A percentile compares a stretch with the other conserved stretches of the same genome.
These are phyloP conservation scores for Schoenoplectus tabernaemontani DNA, from an alignment of 202 grass and related monocot genomes.

Conservation along the genomic window DNA sequence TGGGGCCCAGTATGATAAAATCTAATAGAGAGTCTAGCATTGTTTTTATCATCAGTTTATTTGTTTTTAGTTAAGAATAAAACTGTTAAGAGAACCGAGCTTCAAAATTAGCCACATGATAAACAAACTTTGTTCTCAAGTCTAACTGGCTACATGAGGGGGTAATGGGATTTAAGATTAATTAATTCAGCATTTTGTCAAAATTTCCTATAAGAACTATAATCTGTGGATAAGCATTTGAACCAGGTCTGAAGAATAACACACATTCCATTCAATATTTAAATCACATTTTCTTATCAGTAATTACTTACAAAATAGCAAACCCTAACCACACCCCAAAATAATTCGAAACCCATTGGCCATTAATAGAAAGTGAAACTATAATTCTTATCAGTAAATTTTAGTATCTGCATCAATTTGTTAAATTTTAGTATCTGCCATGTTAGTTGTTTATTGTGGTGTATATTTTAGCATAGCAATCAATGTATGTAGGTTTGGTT, in stretches of 20 bases:
- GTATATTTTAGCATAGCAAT: too few relatives aligned
- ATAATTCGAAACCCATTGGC: background rate
- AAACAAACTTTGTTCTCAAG: background rate
- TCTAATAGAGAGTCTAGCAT: background rate
- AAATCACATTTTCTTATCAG: background rate
- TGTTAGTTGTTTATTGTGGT: too few relatives aligned
- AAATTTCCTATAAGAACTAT: background rate
- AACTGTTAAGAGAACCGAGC: background rate
- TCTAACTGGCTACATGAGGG: background rate
- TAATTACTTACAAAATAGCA: background rate
- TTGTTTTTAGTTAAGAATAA: background rate
- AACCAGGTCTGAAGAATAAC: background rate
- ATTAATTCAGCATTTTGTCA: background rate
- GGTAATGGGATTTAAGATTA: background rate
- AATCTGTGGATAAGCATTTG: background rate
- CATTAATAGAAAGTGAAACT: slow-evolving; percentile 2
- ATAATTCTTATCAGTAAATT: background rate
- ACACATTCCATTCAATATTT: background rate
- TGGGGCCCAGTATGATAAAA: background rate
- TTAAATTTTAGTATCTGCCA: too few relatives aligned
- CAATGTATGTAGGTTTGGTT: too few relatives aligned
- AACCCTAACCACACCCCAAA: slow-evolving; percentile 20
- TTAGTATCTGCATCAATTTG: too few relatives aligned
- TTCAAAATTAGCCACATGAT: background rate
- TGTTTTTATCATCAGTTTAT: background rate